Conservation (phyloP, 139 green algal species). For the Eudorina sp. region DNA sequence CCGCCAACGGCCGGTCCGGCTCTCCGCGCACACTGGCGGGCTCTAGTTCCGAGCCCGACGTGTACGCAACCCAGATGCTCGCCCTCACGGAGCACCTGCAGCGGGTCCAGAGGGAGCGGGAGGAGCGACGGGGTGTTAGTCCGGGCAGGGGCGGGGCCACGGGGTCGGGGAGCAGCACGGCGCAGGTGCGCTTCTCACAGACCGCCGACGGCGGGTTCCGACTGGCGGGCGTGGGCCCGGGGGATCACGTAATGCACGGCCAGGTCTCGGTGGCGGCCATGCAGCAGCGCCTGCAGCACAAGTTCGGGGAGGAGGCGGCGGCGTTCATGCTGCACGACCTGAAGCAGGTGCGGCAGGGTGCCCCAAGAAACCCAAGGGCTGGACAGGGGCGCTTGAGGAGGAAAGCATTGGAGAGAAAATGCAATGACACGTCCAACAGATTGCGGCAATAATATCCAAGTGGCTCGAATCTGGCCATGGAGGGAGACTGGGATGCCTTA, state of each 20-base stretch:
- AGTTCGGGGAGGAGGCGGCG: constrained; percentile 45
- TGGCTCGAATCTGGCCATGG: too few species aligned
- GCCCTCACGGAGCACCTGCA: constrained; percentile 1
- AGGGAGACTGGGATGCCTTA: too few species aligned
- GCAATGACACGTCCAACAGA: too few species aligned
- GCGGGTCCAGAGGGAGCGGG: not conserved
- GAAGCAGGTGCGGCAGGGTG: constrained; percentile 12
- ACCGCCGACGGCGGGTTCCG: not conserved
- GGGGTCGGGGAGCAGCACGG: not conserved
- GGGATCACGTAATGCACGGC: not conserved
- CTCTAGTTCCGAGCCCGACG: not conserved
- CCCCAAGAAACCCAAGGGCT: too few species aligned
- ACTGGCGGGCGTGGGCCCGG: not conserved
- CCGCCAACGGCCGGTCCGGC: not conserved
- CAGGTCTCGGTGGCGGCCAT: constrained; percentile 14
- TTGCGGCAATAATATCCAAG: too few species aligned
- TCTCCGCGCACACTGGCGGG: not conserved
- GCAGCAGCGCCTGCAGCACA: constrained; percentile 37
- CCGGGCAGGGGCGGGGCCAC: not conserved
- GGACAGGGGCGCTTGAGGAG: too few species aligned
- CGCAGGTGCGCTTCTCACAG: not conserved
- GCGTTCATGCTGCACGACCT: constrained; percentile 50
- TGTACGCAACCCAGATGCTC: constrained; percentile 18
- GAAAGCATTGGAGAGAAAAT: too few species aligned
- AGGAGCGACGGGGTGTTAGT: not conserved